Base-by-base conservation (phyloP, 2,329 filamentous ascomycete species). In the Magnaporthales sp. region DNA sequence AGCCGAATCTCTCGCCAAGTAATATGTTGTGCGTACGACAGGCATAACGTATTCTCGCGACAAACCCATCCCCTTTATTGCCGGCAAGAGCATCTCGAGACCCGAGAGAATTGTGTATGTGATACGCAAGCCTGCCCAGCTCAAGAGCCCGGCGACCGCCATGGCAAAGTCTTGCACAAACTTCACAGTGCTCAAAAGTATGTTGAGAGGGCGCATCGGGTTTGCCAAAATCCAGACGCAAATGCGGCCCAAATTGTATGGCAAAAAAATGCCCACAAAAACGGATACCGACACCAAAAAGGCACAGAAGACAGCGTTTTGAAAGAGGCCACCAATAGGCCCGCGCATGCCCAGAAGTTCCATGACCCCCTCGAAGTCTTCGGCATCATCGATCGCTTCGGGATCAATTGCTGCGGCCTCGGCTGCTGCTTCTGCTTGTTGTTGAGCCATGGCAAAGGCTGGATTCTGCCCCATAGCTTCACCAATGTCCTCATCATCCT, bases 331-430 rank as follows among this genome's bases (percentile, higher is more conserved):
- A 15, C 90, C 89, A 3, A 99, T 83, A 0, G 95, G 95, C 0
- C 95, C 95, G 73, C 96, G 92, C 91, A 99, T 96, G 51, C 95
- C 95, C 68, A 99, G 90, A 19, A 99, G 86, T 76, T 99, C 95
- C 81, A 99, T 88, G 65, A 99, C 91, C 0, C 95, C 95, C 75
- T 99, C 95, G 19, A 99, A 87, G 74, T 99, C 95, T 77, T 99
- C 95, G 10, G 91, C 91, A 71, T 97, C 91, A 60, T 93, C 91
- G 58, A 92, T 84, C 10, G 89, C 90, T 71, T 91, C 89, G 66
- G 87, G 84, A 66, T 97, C 92, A 46, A 94, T 80, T 9, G 85
- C 90, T 19, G 86, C 88, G 63, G 85, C 86, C 24, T 84, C 84
- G n/a, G 86, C 89, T 61, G 86, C 80, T 1, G 86, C 85, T 67